Conservation (phyloP, 805 yeast genomes). For the Wickerhamiella spandovensis region DNA sequence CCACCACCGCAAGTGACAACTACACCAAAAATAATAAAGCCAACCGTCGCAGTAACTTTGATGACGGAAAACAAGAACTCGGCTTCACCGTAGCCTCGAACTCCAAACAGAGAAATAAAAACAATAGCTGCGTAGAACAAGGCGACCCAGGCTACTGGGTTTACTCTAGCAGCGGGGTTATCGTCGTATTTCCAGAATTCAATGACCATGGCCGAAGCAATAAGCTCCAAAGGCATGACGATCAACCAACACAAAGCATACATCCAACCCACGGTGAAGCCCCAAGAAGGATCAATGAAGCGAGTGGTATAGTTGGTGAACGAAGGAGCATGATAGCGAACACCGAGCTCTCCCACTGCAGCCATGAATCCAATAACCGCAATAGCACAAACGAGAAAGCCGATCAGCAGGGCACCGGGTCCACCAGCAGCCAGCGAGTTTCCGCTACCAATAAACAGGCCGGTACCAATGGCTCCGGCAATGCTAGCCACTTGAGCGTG, state of each 20-base stretch:
- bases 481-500: slow-evolving; percentile 1
- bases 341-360: slow-evolving; percentile 57
- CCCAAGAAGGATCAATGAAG: slow-evolving; percentile 47
- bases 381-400: slow-evolving; percentile 46
- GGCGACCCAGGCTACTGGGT: slow-evolving; percentile 46
- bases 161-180: slow-evolving; percentile 27
- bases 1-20: slow-evolving; percentile 49
- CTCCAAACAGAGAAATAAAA: slow-evolving; percentile 33
- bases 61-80: slow-evolving; percentile 47
- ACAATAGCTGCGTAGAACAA: slow-evolving; percentile 40
- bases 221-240: slow-evolving; percentile 47
- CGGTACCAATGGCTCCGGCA: slow-evolving; percentile 42
- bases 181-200: slow-evolving; percentile 35
- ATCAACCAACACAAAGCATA: slow-evolving; percentile 48
- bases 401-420: slow-evolving; percentile 47
- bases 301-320: slow-evolving; percentile 30
- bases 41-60: slow-evolving; percentile 45
- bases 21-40: slow-evolving; percentile 45
- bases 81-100: slow-evolving; percentile 52
- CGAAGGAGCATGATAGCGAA: slow-evolving; percentile 34
- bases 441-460: slow-evolving; percentile 57
- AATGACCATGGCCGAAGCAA: slow-evolving; percentile 43
- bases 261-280: slow-evolving; percentile 59
- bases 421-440: slow-evolving; percentile 43
- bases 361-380: slow-evolving; percentile 48